Percentiles rank a stretch among this genome's conserved stretches.
Evolutionary conservation across 163 green algal species (phyloP).

Genomic region (Trebouxiophyceae sp.): DNA sequence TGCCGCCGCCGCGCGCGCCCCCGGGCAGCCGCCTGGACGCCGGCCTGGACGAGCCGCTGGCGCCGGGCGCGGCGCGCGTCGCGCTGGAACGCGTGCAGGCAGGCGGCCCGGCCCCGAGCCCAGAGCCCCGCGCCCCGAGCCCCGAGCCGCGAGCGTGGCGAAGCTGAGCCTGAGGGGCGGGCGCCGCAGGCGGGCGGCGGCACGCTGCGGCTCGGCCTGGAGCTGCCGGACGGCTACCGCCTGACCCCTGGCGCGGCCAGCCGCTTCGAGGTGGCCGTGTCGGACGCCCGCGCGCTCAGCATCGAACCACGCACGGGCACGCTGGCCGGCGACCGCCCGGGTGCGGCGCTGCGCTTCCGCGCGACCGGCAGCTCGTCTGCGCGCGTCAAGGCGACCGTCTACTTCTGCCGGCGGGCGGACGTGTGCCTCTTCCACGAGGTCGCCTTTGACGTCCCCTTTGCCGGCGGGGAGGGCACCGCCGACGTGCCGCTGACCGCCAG

Average conservation of each 20-base stretch:
- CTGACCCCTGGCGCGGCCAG: slow-evolving; percentile 50
- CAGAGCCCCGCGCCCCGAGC: too few relatives aligned
- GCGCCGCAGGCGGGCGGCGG: neutral
- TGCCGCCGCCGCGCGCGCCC: slow-evolving; percentile 33
- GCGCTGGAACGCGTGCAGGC: neutral
- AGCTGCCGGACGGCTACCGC: slow-evolving; percentile 53
- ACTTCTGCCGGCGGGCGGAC: slow-evolving; percentile 65
- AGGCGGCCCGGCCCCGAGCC: neutral
- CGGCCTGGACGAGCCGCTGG: neutral
- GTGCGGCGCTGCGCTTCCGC: neutral
- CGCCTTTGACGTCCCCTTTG: slow-evolving; percentile 47
- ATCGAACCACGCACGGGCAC: neutral
- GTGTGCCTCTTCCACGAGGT: slow-evolving; percentile 70
- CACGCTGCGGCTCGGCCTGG: slow-evolving; percentile 18
- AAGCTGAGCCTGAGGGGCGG: neutral
- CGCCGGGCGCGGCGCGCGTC: neutral
- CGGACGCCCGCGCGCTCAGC: neutral
- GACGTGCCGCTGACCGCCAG: too few relatives aligned
- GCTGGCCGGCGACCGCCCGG: neutral
- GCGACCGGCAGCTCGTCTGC: neutral
- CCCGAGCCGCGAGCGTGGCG: too few relatives aligned
- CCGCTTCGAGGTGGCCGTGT: slow-evolving; percentile 16
- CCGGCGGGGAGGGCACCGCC: neutral
- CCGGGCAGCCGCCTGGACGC: neutral
- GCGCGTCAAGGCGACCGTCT: slow-evolving; percentile 45